Evolutionary conservation across 1,284 basidiomycete genomes (phyloP).

Genomic region (Exobasidium cylindrosporum): DNA sequence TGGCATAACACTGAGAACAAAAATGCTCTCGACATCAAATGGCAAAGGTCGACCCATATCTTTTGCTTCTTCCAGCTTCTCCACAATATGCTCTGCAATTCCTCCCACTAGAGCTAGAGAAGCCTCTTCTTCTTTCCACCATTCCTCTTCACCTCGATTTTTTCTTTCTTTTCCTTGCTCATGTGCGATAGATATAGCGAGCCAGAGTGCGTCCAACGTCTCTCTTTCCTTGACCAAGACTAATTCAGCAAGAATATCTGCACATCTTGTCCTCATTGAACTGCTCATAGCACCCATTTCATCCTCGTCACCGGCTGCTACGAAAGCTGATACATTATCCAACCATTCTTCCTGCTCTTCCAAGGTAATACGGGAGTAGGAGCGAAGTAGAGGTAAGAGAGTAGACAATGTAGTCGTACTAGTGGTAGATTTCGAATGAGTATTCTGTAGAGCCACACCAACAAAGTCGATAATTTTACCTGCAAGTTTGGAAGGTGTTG

Average conservation of each 20-base stretch:
- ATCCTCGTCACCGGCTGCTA: conserved; percentile 89
- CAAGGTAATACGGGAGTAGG: conserved; percentile 79
- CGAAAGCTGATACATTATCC: conserved; percentile 81
- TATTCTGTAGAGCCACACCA: conserved; percentile 54
- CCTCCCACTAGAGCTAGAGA: conserved; percentile 79
- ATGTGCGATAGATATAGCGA: conserved; percentile 61
- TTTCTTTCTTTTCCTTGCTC: conserved; percentile 47
- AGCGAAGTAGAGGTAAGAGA: conserved; percentile 26
- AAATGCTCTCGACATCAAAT: conserved; percentile 73
- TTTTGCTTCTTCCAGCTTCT: conserved; percentile 72
- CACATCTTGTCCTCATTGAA: conserved; percentile 53
- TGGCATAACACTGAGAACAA: conserved; percentile 74
- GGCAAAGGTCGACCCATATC: conserved; percentile 59
- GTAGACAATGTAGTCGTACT: neutral
- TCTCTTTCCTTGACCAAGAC: conserved; percentile 59
- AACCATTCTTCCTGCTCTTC: conserved; percentile 94
- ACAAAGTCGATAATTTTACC: conserved; percentile 79
- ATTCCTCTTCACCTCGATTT: conserved; percentile 50
- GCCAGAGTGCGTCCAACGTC: conserved; percentile 59
- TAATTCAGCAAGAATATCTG: conserved; percentile 78
- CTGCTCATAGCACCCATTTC: conserved; percentile 64
- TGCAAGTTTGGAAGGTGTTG: conserved; percentile 63
- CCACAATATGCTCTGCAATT: conserved; percentile 71
- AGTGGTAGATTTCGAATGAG: neutral
- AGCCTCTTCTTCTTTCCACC: conserved; percentile 80